phyloP scores from a whole-genome alignment of 192 early-diverging fungal genomes.

The Coemansia sp. region DNA sequence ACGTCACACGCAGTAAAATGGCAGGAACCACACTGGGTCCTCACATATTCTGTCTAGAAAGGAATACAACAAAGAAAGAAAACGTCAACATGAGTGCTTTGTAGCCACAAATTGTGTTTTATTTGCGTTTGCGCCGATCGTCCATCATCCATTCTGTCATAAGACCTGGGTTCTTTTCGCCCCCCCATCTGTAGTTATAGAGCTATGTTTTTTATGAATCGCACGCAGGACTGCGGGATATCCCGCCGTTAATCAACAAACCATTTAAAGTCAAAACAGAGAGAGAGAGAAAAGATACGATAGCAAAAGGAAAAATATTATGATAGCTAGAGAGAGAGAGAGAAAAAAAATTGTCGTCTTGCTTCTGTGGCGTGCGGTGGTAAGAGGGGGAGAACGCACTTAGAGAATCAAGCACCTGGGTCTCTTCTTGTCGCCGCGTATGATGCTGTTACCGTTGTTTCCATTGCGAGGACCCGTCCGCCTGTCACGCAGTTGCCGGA shows the following conservation, averaged over 20 bases:
- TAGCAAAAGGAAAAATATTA: conserved; percentile 6
- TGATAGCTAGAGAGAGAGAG: conserved; percentile 10
- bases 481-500: conserved; percentile 64
- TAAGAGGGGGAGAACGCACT: neutral
- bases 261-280: no score
- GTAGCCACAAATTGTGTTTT: conserved; percentile 1
- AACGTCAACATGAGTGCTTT: conserved; percentile 1
- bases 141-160: neutral
- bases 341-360: conserved; percentile 8
- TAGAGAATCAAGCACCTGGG: conserved; percentile 51
- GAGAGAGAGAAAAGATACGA: conserved; percentile 11
- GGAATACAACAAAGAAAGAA: conserved; percentile 8
- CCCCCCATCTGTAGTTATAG: neutral
- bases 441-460: conserved; percentile 28
- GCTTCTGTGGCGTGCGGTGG: conserved; percentile 8
- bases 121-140: neutral
- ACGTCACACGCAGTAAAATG: neutral
- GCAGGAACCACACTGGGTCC: neutral
- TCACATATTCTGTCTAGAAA: conserved; percentile 1
- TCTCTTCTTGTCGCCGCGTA: conserved; percentile 51
- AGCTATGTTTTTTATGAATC: neutral
- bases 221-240: no score
- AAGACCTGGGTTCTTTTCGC: neutral
- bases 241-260: no score
- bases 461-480: conserved; percentile 45